Evolutionary conservation across 2,329 filamentous ascomycete species (phyloP).

Genomic region (Colletotrichum destructivum): DNA sequence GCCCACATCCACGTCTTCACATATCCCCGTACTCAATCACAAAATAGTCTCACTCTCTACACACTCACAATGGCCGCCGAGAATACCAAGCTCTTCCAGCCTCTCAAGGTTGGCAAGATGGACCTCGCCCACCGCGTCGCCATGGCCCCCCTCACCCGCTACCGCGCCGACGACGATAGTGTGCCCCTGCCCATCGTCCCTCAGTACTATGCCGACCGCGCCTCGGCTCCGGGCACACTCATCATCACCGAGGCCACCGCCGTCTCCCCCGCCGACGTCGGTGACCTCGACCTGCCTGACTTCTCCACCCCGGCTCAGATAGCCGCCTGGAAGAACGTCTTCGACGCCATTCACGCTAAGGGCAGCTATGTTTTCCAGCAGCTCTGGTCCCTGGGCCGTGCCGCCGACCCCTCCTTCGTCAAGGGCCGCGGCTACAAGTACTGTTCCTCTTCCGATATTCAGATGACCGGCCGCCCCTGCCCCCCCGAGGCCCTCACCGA

Average conservation of each 20-base stretch:
- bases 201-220: conserved; percentile 51
- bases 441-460: conserved; percentile 45
- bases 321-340: conserved; percentile 49
- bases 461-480: conserved; percentile 45
- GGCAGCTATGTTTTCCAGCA: conserved; percentile 49
- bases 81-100: conserved; percentile 57
- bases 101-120: conserved; percentile 58
- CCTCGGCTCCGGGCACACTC: conserved; percentile 60
- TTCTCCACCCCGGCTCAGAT: conserved; percentile 57
- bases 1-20: no score
- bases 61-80: conserved; percentile 36
- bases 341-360: conserved; percentile 49
- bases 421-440: conserved; percentile 48
- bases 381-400: conserved; percentile 43
- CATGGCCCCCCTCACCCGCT: conserved; percentile 72
- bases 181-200: conserved; percentile 47
- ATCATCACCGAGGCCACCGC: conserved; percentile 52
- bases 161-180: conserved; percentile 61
- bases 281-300: conserved; percentile 53
- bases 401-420: conserved; percentile 39
- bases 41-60: neutral
- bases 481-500: conserved; percentile 49
- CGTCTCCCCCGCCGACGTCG: conserved; percentile 46
- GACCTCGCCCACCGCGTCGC: conserved; percentile 62
- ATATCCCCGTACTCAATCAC: neutral